phyloP scores from a whole-genome alignment of 108 stramenopile genomes.

The Pseudonitzschia pungens region DNA sequence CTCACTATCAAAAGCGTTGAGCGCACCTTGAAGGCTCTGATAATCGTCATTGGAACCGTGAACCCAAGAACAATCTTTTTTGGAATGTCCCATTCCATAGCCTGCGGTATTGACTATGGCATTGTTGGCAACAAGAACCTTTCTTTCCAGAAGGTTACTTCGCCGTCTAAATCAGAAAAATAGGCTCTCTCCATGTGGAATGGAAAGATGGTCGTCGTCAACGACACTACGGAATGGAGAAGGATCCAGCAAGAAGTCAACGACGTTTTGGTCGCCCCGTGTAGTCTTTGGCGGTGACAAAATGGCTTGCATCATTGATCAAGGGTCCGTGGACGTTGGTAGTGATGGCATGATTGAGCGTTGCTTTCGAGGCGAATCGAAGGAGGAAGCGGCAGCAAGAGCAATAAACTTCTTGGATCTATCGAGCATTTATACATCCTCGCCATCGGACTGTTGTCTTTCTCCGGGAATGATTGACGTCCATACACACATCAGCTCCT shows the following conservation, averaged over 20 bases:
- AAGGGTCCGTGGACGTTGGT: background rate
- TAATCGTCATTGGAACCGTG: no score
- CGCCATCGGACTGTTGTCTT: background rate
- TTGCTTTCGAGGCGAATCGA: slow-evolving; percentile 15
- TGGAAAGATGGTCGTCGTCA: background rate
- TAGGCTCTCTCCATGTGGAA: no score
- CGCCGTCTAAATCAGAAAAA: no score
- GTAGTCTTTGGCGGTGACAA: slow-evolving; percentile 18
- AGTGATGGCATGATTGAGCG: slow-evolving; percentile 9
- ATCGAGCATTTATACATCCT: background rate
- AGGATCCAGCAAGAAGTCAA: background rate
- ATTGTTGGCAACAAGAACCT: no score
- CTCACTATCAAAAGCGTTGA: no score
- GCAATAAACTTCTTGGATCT: background rate
- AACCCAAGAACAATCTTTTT: no score
- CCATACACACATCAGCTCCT: slow-evolving; percentile 29
- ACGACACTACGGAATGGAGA: background rate
- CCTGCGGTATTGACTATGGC: no score
- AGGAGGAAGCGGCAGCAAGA: slow-evolving; percentile 3
- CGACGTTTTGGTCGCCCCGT: slow-evolving; percentile 19
- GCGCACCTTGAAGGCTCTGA: no score
- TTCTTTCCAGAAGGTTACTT: no score
- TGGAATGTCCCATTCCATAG: no score
- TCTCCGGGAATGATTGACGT: slow-evolving; percentile 36
- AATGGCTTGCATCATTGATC: slow-evolving; percentile 2